A percentile compares a stretch with the other conserved stretches of the same genome.
Conservation (phyloP, 1,139 yeast species). For the Pichia sp. region DNA sequence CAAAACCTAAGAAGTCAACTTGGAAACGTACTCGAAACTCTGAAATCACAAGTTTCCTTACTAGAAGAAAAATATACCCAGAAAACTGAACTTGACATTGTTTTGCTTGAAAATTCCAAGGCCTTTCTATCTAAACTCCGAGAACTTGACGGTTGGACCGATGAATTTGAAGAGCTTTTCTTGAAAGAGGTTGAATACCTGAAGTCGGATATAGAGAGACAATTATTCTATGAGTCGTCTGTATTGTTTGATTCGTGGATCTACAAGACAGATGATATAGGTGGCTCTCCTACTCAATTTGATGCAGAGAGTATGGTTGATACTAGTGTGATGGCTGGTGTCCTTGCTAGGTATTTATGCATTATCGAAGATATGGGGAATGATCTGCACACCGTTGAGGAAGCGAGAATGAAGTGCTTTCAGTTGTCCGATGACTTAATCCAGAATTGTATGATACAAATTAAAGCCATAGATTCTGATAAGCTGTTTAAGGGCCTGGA, state of each 20-base stretch:
- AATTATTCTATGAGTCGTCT: slow-evolving; percentile 49
- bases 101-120: neutral
- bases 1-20: slow-evolving; percentile 19
- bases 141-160: slow-evolving; percentile 52
- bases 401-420: slow-evolving; percentile 10
- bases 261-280: too few relatives aligned
- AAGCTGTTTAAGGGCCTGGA: too few relatives aligned
- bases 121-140: slow-evolving; percentile 37
- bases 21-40: slow-evolving; percentile 21
- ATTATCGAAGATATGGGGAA: slow-evolving; percentile 8
- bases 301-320: slow-evolving; percentile 1
- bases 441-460: slow-evolving; percentile 4
- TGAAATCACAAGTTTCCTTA: slow-evolving; percentile 38
- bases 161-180: slow-evolving; percentile 35
- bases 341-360: slow-evolving; percentile 9
- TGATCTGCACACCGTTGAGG: slow-evolving; percentile 7
- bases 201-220: slow-evolving; percentile 42
- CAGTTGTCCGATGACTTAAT: slow-evolving; percentile 8
- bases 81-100: slow-evolving; percentile 36
- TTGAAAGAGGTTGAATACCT: slow-evolving; percentile 36
- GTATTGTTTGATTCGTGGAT: slow-evolving; percentile 33
- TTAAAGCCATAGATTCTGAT: neutral
- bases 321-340: slow-evolving; percentile 5
- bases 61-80: slow-evolving; percentile 44
- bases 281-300: too few relatives aligned